Base-by-base conservation (phyloP, 805 yeast species). In the Lipomyces lipofer region DNA sequence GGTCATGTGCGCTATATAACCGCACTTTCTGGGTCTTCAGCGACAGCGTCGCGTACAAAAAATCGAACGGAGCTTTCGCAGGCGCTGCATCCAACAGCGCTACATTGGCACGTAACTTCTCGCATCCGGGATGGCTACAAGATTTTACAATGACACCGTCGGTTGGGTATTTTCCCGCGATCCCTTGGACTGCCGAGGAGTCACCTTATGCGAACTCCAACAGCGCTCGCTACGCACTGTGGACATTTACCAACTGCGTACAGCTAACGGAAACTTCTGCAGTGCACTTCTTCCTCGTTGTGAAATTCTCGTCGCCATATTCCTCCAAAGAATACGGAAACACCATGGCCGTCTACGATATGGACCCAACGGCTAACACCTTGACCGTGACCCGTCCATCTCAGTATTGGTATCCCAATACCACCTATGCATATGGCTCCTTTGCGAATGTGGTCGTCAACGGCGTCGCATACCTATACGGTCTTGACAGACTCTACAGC, bases 161-260 rank as follows among this genome's bases (percentile, higher is more conserved):
- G 5, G 38, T 43, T 17, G 51, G 51, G 8, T 43, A 33, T 43
- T 35, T 47, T 29, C 48, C 54, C 30, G 56, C 62, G 2, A 48
- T 58, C 24, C 55, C 55, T 17, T 48, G 36, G 43, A 48, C 58
- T 6, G 15, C 54, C 6, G 45, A 13, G 12, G 60, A 56, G 38
- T 49, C 52, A 22, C 12, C 9, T 9, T 32, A 43, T 9, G 19
- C 47, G 13, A 15, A 19, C 29, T 10, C 32, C 25, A 12, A 8
- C 35, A 27, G 44, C 19, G 10, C 15, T 8, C 52, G 60, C 15
- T 56, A 52, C 17, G 60, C 58, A 15, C 40, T 56, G 17, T 53
- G 60, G 60, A 53, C 60, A 12, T 56, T 44, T 36, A 49, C 58
- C 22, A 56, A 56, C 36, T 56, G 58, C 44, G 50, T 56, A 10